Conservation (phyloP, 345 rosid species). For the Combretum micranthum region DNA sequence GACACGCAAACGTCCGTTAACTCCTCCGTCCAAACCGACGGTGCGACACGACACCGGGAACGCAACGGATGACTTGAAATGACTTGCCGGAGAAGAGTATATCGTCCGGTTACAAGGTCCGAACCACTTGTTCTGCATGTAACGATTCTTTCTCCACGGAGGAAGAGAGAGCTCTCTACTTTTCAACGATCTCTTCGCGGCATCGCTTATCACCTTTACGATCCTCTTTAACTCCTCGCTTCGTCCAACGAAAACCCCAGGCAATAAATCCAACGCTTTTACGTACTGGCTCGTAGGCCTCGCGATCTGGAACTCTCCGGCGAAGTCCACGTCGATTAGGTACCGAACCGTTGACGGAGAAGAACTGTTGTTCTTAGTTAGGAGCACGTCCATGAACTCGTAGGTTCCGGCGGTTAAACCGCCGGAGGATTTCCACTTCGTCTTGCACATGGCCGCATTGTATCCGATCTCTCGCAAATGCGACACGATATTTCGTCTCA, state of each 20-base stretch:
- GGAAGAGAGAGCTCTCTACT: conserved; percentile 45
- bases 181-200: conserved; percentile 52
- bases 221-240: conserved; percentile 50
- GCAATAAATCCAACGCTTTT: conserved; percentile 30
- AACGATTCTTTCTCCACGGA: conserved; percentile 79
- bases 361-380: neutral
- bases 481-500: conserved; percentile 46
- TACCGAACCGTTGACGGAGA: conserved; percentile 23
- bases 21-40: conserved; percentile 50
- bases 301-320: conserved; percentile 59
- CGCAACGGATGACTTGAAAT: conserved; percentile 10
- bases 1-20: conserved; percentile 38
- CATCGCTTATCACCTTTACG: conserved; percentile 36
- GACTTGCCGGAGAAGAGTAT: conserved; percentile 15
- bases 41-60: conserved; percentile 36
- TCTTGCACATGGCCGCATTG: conserved; percentile 78
- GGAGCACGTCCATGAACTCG: conserved; percentile 67
- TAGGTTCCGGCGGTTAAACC: conserved; percentile 43
- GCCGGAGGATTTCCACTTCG: conserved; percentile 55
- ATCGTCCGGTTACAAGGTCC: conserved; percentile 49
- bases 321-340: conserved; percentile 58
- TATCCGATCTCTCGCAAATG: conserved; percentile 48
- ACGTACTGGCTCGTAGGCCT: conserved; percentile 54
- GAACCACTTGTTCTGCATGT: conserved; percentile 75
- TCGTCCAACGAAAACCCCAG: conserved; percentile 44